Base-by-base conservation (phyloP, 371 early-diverging fungal genomes). In the Lichtheimia ramosa region DNA sequence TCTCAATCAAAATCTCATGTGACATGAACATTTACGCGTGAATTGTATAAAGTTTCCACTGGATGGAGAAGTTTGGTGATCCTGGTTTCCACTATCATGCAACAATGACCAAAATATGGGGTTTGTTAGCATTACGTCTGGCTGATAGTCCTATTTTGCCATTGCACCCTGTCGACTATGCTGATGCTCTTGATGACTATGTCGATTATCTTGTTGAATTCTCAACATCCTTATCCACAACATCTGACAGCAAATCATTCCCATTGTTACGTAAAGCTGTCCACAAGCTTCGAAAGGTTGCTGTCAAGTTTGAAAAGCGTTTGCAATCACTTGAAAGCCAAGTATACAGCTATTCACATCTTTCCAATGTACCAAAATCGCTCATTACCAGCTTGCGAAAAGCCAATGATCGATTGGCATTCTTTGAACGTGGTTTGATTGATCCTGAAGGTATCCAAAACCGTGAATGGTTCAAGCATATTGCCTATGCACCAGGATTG, bases 41-140 rank as follows among this genome's bases (percentile, higher is more conserved):
- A 51, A 51, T 34, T 8, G 24, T 18, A 10, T 79, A 28, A 74
- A 55, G 71, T 55, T 68, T 82, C 61, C 79, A 84, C 57, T 84
- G 88, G 79, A 87, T 89, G 84, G 70, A 75, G 15, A 76, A 82
- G 51, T 87, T 77, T 67, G 81, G 87, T 15, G 90, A 89, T 58
- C 86, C 90, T 3, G 67, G 65, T 0, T 86, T 82, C 61, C 53
- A 72, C 41, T 86, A 86, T 52, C 88, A 89, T 60, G 69, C 70
- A 56, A 64, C 86, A 2, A 65, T 82, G 53, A 68, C 71, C 43
- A 74, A 64, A n/a, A 65, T 81, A 13, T 71, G 74, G 72, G 73
- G 76, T n/a, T 34, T 77, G 6, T 13, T 77, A 13, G 68, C 71
- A 0, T 62, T 81, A n/a, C 76, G 76, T 14, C 57, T 81, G 3